Base-by-base conservation (phyloP, 1,284 basidiomycete species). In the Ceratobasidium papillatum region DNA sequence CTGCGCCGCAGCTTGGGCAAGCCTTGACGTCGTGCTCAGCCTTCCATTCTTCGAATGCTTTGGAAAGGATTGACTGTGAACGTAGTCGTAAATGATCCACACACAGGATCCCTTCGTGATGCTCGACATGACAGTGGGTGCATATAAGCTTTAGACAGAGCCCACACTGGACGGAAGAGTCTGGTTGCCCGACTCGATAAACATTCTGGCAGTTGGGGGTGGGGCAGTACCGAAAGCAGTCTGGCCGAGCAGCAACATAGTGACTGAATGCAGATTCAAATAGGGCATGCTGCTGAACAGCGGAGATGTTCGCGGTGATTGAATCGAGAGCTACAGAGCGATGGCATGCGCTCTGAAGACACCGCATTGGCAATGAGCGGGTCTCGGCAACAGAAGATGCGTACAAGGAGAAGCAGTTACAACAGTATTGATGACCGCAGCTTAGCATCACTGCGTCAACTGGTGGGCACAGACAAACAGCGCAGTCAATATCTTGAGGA, bases 131-230 rank as follows among this genome's bases (percentile, higher is more conserved):
- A 78, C 92, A 94, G 59, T 84, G 82, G 0, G 89, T 83, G 79
- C 92, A 94, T 69, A 93, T 90, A 17, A 87, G 86, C 4, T 85
- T 78, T 19, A 92, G 84, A 78, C 92, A 94, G 2, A 88, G 87
- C 0, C 91, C 91, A 64, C 92, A 94, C 64, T 90, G 90, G 34
- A 92, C 80, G 8, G 87, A 82, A 1, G 86, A 84, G 47, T 86
- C 86, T 4, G 81, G 80, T 0, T 86, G 82, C 0, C 84, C 85
- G 1, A 82, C 79, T n/a, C 79, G 78, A 41, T 82, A 82, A 11
- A 81, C 75, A 25, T 77, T 77, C 51, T 75, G 75, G 69, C 82
- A 82, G 63, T 82, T 77, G 3, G 80, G 77, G 1, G 80, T 81
- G 4, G 81, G 86, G 76, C 87, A 88, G 80, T 86, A 86, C 74